A percentile compares a stretch with the other conserved stretches of the same genome.
Conservation (phyloP, 2,329 filamentous ascomycete genomes). For the Exophiala aquamarina region DNA sequence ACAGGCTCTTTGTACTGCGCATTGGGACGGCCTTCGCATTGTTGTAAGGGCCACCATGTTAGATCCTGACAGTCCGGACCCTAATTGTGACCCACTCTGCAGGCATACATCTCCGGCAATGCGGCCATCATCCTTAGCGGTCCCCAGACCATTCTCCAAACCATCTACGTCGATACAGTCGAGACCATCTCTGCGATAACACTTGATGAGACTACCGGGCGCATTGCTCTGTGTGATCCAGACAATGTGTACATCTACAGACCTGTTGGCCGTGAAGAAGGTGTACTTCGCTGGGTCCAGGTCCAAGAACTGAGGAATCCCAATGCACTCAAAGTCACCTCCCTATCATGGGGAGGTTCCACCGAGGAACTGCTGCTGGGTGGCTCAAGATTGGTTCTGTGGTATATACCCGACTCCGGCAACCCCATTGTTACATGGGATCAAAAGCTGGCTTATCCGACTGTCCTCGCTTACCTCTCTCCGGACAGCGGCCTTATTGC, state of each 20-base stretch:
- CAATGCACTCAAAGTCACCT: slow-evolving; percentile 47
- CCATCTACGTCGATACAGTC: slow-evolving; percentile 79
- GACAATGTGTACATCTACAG: slow-evolving; percentile 72
- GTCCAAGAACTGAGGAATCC: slow-evolving; percentile 34
- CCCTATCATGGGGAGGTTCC: slow-evolving; percentile 79
- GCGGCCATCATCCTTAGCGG: slow-evolving; percentile 80
- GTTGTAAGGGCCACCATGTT: slow-evolving; percentile 57
- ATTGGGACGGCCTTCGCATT: slow-evolving; percentile 71
- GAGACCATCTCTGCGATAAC: slow-evolving; percentile 70
- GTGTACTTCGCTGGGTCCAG: slow-evolving; percentile 55
- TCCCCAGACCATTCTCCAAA: slow-evolving; percentile 76
- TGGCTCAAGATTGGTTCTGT: slow-evolving; percentile 69
- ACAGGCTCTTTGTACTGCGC: slow-evolving; percentile 72
- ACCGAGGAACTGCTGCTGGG: slow-evolving; percentile 82
- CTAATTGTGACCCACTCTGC: slow-evolving; percentile 5
- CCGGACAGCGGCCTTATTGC: slow-evolving; percentile 87
- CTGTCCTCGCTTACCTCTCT: slow-evolving; percentile 74
- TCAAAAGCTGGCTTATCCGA: slow-evolving; percentile 69
- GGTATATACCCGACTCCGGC: slow-evolving; percentile 49
- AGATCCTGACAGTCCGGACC: slow-evolving; percentile 6
- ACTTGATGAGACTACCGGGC: slow-evolving; percentile 79
- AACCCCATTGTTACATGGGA: slow-evolving; percentile 63
- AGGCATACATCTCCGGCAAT: slow-evolving; percentile 89
- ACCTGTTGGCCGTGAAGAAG: slow-evolving; percentile 69
- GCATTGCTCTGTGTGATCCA: slow-evolving; percentile 74